A percentile compares a stretch with the other conserved stretches of the same genome.
Evolutionary conservation across 176 grass and related monocot species (phyloP).

Genomic region (Raddia distichophylla): DNA sequence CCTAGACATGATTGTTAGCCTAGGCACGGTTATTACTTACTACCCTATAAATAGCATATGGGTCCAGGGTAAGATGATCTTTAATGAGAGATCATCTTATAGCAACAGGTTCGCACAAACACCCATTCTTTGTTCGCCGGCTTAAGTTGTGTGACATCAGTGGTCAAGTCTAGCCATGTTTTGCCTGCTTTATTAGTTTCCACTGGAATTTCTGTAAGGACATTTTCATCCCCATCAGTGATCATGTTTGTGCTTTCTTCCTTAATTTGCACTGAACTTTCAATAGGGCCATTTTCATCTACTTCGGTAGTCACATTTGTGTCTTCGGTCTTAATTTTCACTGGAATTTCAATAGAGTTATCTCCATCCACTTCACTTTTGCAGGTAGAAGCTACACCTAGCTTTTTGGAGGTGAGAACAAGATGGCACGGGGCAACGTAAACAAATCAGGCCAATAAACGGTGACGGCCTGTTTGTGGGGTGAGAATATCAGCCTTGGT

Average conservation of each 20-base stretch:
- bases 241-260: neutral
- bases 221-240: neutral
- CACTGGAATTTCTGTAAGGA: too few species aligned
- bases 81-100: neutral
- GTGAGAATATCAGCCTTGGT: too few species aligned
- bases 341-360: neutral
- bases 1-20: neutral
- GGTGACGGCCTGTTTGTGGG: too few species aligned
- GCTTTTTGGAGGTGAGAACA: too few species aligned
- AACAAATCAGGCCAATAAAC: too few species aligned
- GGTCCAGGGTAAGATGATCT: constrained; percentile 1
- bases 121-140: neutral
- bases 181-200: neutral
- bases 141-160: neutral
- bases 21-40: constrained; percentile 22
- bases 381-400: neutral
- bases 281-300: constrained; percentile 3
- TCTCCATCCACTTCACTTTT: constrained; percentile 15
- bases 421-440: too few species aligned
- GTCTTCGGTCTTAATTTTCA: neutral
- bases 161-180: neutral
- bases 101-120: neutral
- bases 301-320: neutral
- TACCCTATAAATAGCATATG: constrained; percentile 15
- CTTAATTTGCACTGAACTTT: neutral